phyloP scores from a whole-genome alignment of 2,329 filamentous ascomycete species.

The Hansfordia pulvinata region DNA sequence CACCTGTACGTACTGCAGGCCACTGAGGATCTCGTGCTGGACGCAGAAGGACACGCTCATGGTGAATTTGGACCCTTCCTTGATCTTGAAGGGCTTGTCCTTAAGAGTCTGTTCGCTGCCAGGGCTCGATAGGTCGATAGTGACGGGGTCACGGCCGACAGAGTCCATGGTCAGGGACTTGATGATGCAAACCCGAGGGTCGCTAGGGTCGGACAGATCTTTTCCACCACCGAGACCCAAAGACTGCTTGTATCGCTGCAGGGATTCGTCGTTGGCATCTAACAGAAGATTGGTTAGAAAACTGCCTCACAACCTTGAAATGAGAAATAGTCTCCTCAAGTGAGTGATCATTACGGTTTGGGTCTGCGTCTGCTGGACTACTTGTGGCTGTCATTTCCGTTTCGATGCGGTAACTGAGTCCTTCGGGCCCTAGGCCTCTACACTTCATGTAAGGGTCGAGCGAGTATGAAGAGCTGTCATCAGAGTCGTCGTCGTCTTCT shows the following conservation, averaged over 20 bases:
- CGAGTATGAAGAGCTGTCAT: conserved; percentile 6
- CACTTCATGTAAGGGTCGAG: conserved; percentile 13
- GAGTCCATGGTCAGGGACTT: conserved; percentile 80
- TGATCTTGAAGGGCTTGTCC: conserved; percentile 91
- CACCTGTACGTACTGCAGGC: conserved; percentile 89
- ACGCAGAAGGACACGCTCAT: conserved; percentile 94
- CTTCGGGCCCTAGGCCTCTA: conserved; percentile 9
- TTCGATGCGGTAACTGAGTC: no score
- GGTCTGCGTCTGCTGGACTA: conserved; percentile 1
- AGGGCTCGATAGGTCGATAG: conserved; percentile 69
- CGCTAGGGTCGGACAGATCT: conserved; percentile 61
- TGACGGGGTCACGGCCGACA: conserved; percentile 68
- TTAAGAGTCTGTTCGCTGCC: conserved; percentile 69
- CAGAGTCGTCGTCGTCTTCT: conserved; percentile 4
- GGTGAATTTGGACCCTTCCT: conserved; percentile 85
- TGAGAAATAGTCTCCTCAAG: conserved; percentile 2
- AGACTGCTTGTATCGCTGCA: conserved; percentile 95
- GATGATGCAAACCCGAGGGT: conserved; percentile 87
- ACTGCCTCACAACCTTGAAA: conserved; percentile 1
- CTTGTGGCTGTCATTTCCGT: conserved; percentile 1
- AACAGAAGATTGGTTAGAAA: conserved; percentile 9
- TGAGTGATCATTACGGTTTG: neutral
- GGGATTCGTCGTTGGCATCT: conserved; percentile 74
- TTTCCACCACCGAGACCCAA: conserved; percentile 71
- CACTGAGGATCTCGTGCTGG: conserved; percentile 90